These are phyloP conservation scores for Backusella tarrabulga DNA, from an alignment of 192 early-diverging fungal species.

Conservation along the genomic window DNA sequence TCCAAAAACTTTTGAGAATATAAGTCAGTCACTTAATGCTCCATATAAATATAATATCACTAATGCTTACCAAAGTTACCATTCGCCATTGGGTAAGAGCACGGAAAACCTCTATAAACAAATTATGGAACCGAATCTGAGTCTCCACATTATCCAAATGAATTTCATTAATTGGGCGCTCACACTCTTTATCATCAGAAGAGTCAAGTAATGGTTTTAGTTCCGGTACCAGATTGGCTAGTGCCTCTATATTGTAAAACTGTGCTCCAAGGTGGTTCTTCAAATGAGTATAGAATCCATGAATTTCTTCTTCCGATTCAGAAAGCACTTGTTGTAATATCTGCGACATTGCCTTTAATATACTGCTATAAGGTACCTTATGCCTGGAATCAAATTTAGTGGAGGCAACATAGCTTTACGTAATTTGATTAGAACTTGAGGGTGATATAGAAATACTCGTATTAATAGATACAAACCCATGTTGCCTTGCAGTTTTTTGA, in stretches of 20 bases:
- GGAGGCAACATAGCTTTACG: slow-evolving; percentile 25
- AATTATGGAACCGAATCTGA: slow-evolving; percentile 19
- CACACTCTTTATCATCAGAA: background rate
- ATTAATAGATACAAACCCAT: slow-evolving; percentile 9
- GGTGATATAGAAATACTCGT: background rate
- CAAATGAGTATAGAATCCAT: slow-evolving; percentile 15
- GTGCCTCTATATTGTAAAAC: slow-evolving; percentile 13
- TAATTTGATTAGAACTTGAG: background rate
- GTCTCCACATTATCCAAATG: slow-evolving; percentile 24
- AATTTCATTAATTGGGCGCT: background rate
- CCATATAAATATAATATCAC: background rate
- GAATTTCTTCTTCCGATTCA: slow-evolving; percentile 29
- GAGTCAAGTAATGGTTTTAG: slow-evolving; percentile 16
- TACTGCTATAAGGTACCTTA: slow-evolving; percentile 27
- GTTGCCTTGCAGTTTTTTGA: slow-evolving; percentile 26
- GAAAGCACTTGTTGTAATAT: slow-evolving; percentile 34
- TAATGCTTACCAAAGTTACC: slow-evolving; percentile 28
- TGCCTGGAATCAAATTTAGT: slow-evolving; percentile 33
- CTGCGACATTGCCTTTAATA: slow-evolving; percentile 30
- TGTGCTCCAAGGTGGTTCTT: slow-evolving; percentile 13
- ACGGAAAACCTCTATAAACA: slow-evolving; percentile 30
- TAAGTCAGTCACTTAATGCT: background rate
- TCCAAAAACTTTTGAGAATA: slow-evolving; percentile 25
- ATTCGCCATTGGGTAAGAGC: slow-evolving; percentile 26
- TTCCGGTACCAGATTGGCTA: slow-evolving; percentile 30